These are phyloP conservation scores for Aspergillus amoenus DNA, from an alignment of 2,329 filamentous ascomycete species.

Conservation along the genomic window DNA sequence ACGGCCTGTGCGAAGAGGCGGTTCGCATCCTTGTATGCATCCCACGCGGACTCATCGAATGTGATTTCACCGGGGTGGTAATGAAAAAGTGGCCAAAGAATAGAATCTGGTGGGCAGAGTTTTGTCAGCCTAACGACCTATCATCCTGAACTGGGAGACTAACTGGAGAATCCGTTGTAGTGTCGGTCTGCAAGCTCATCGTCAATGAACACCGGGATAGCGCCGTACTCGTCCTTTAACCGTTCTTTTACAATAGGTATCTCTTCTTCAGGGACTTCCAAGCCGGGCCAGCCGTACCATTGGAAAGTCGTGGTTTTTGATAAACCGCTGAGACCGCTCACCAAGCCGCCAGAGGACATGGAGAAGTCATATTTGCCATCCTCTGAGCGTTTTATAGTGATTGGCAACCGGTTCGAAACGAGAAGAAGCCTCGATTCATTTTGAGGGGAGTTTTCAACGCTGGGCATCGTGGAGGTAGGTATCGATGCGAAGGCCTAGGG, in stretches of 20 bases:
- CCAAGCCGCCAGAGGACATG: conserved; percentile 95
- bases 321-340: conserved; percentile 87
- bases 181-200: conserved; percentile 92
- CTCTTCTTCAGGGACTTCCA: conserved; percentile 86
- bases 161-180: conserved; percentile 98
- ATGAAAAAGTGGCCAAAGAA: conserved; percentile 97
- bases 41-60: conserved; percentile 93
- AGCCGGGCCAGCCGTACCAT: conserved; percentile 97
- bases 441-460: conserved; percentile 29
- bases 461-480: conserved; percentile 29
- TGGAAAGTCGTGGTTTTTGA: conserved; percentile 92
- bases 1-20: conserved; percentile 86
- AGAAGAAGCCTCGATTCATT: conserved; percentile 65
- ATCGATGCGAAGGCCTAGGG: not conserved
- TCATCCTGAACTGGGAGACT: conserved; percentile 31
- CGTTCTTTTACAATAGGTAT: conserved; percentile 70
- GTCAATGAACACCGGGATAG: conserved; percentile 88
- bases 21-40: conserved; percentile 90
- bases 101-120: conserved; percentile 65
- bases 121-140: conserved; percentile 15
- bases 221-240: conserved; percentile 82
- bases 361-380: conserved; percentile 91
- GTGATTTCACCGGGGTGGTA: conserved; percentile 98
- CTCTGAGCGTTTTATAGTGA: conserved; percentile 91
- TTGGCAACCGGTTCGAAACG: conserved; percentile 90